These are phyloP conservation scores for Dalechampia spathulata DNA, from an alignment of 441 rosid species.

Conservation along the genomic window DNA sequence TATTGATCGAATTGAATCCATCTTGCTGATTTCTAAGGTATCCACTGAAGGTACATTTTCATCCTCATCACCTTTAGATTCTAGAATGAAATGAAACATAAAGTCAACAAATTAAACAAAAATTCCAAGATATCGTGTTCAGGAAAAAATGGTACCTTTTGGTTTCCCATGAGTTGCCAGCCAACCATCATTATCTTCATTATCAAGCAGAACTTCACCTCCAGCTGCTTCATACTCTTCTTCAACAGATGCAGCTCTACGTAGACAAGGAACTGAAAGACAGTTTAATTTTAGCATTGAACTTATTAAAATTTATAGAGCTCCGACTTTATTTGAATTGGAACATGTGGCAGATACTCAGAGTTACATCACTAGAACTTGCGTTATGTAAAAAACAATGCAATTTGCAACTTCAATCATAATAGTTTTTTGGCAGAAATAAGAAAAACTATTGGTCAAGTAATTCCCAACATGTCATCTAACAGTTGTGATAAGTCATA, in stretches of 20 bases:
- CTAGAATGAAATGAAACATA: slow-evolving; percentile 25
- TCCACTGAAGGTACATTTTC: slow-evolving; percentile 93
- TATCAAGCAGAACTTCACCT: slow-evolving; percentile 88
- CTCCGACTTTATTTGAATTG: too few species aligned
- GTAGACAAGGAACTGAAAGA: slow-evolving; percentile 75
- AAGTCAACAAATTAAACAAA: slow-evolving; percentile 5
- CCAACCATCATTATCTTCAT: slow-evolving; percentile 98
- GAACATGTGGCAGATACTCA: too few species aligned
- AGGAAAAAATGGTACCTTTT: slow-evolving; percentile 39
- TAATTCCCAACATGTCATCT: too few species aligned
- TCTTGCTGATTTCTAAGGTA: slow-evolving; percentile 54
- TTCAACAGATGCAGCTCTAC: slow-evolving; percentile 88
- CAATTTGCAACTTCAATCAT: too few species aligned
- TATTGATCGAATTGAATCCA: slow-evolving; percentile 46
- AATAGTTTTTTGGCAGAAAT: too few species aligned
- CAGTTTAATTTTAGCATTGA: slow-evolving; percentile 3
- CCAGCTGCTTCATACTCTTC: slow-evolving; percentile 96
- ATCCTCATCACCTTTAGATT: slow-evolving; percentile 55
- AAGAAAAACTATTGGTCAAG: too few species aligned
- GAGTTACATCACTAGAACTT: too few species aligned
- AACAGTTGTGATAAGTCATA: too few species aligned
- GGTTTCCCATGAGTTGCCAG: slow-evolving; percentile 97
- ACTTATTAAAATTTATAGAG: neutral
- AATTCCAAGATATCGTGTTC: slow-evolving; percentile 2
- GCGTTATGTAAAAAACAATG: too few species aligned